Base-by-base conservation (phyloP, 1,284 basidiomycete species). In the Clitocybe nebularis region DNA sequence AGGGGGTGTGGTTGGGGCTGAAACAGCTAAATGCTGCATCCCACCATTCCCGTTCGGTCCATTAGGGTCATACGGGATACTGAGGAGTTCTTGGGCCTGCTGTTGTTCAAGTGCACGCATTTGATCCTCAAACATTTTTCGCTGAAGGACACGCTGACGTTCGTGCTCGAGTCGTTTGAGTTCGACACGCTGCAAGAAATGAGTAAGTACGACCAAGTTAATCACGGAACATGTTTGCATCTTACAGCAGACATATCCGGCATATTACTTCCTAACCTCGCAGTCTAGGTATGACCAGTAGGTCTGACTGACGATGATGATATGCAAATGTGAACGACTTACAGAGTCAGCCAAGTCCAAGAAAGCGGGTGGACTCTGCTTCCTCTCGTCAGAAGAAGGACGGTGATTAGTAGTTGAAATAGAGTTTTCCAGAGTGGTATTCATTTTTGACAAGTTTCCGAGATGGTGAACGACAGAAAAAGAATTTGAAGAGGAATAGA, bases 161-260 rank as follows among this genome's bases (percentile, higher is more conserved):
- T 94, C 90, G 61, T 95, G 90, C 63, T 94, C 90, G 51, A 89
- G 69, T 55, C 91, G 87, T 64, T 93, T 95, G 58, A 91, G 73
- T 63, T 93, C 89, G 49, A 93, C 81, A 51, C 88, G 86, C 88
- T 94, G 66, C 43, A 14, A 19, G 30, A 43, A 21, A 21, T 14
- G 28, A 25, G 25, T 45, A 43, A 47, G 45, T 43, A 44, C 23
- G n/a, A 51, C 36, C 17, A 41, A 34, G 37, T 47, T 14, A 1
- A 39, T 21, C 22, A 4, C 14, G 6, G 38, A 45, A 21, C 39
- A 48, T 28, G 48, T 20, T 11, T 39, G 41, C 28, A 10, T 77
- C 87, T 60, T 59, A 89, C 86, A 62, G 84, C 83, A 54, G 83
- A 81, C 56, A 88, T 75, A 58, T 89, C 87, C 25, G 83, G 75